These are phyloP conservation scores for Clavispora phyllophila DNA, from an alignment of 805 yeast genomes.

Conservation along the genomic window DNA sequence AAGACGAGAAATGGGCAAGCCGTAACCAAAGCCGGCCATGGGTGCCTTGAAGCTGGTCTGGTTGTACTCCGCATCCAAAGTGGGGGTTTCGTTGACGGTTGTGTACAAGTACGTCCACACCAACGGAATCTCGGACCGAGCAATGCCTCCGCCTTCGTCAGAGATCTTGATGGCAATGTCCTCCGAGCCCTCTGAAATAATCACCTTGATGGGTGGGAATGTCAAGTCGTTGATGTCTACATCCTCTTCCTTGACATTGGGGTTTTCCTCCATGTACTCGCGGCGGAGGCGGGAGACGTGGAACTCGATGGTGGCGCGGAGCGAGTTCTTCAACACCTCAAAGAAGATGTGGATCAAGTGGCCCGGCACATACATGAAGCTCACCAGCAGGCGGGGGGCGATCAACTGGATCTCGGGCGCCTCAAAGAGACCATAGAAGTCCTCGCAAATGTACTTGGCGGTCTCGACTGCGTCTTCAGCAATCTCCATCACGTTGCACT, in stretches of 20 bases:
- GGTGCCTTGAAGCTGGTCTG: slow-evolving; percentile 77
- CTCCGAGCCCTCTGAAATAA: slow-evolving; percentile 83
- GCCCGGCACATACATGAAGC: slow-evolving; percentile 90
- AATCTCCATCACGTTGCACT: slow-evolving; percentile 76
- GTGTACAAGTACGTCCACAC: slow-evolving; percentile 92
- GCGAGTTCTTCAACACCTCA: slow-evolving; percentile 80
- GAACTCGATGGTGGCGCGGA: slow-evolving; percentile 84
- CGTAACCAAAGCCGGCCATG: slow-evolving; percentile 93
- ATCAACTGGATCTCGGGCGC: slow-evolving; percentile 80
- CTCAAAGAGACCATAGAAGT: slow-evolving; percentile 80
- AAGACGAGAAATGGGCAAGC: slow-evolving; percentile 77
- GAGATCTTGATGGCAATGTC: slow-evolving; percentile 87
- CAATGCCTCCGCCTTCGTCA: slow-evolving; percentile 93
- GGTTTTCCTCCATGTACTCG: slow-evolving; percentile 36
- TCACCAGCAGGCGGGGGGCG: slow-evolving; percentile 65
- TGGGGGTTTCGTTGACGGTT: slow-evolving; percentile 71
- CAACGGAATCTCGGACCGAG: slow-evolving; percentile 74
- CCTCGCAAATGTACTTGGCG: slow-evolving; percentile 86
- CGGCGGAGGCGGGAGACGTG: slow-evolving; percentile 49
- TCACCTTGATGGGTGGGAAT: slow-evolving; percentile 81
- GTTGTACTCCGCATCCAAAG: slow-evolving; percentile 51
- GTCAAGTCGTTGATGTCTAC: slow-evolving; percentile 56
- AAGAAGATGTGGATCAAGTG: slow-evolving; percentile 88
- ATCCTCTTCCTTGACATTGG: slow-evolving; percentile 30
- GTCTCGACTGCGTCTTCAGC: slow-evolving; percentile 87